Percentiles rank a stretch among this genome's conserved stretches.
These are phyloP conservation scores for Diaporthe aspalathi DNA, from an alignment of 2,329 filamentous ascomycete species.

Conservation along the genomic window DNA sequence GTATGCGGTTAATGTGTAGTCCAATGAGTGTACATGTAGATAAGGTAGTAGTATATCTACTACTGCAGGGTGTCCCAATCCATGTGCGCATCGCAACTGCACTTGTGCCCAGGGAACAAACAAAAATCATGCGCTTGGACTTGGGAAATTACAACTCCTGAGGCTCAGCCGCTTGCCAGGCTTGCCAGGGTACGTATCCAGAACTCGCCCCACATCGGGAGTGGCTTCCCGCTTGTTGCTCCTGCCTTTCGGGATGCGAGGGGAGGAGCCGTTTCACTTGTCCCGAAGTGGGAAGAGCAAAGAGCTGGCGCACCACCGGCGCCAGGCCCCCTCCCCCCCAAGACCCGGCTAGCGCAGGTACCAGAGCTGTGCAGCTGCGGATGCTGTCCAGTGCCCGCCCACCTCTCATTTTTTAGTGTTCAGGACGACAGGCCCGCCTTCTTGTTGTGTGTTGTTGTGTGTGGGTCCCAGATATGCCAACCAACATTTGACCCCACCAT, in stretches of 20 bases:
- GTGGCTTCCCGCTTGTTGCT: slow-evolving; percentile 33
- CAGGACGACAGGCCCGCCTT: slow-evolving; percentile 1
- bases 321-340: neutral
- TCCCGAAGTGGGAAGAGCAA: slow-evolving; percentile 8
- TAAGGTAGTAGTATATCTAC: neutral
- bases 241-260: slow-evolving; percentile 26
- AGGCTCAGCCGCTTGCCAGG: slow-evolving; percentile 26
- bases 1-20: too few species aligned
- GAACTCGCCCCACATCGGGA: slow-evolving; percentile 7
- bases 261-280: slow-evolving; percentile 31
- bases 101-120: neutral
- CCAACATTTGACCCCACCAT: neutral
- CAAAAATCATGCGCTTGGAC: neutral
- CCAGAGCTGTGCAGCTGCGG: neutral
- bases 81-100: neutral
- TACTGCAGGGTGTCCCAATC: neutral
- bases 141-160: slow-evolving; percentile 17
- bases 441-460: too few species aligned
- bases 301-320: neutral
- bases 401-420: neutral
- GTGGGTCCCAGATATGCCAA: slow-evolving; percentile 8
- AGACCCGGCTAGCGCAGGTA: slow-evolving; percentile 25
- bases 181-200: too few species aligned
- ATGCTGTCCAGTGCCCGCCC: slow-evolving; percentile 11
- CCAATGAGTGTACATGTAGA: too few species aligned